phyloP scores from a whole-genome alignment of 768 basidiomycete species.

The Cubamyces sp. region DNA sequence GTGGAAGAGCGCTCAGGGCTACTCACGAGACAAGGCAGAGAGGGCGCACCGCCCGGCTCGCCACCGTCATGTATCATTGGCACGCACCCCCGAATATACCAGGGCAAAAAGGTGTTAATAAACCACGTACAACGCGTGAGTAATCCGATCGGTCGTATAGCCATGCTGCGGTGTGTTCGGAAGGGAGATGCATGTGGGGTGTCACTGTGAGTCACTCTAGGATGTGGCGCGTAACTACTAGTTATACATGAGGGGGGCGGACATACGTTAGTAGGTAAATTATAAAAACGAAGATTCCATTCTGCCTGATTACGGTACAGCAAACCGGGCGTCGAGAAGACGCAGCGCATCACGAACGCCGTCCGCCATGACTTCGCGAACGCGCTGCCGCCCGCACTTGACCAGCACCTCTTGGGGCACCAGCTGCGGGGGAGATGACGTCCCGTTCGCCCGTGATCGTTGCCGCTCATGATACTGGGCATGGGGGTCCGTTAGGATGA shows the following conservation, averaged over 20 bases:
- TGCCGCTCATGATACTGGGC: conserved; percentile 54
- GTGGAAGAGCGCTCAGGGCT: conserved; percentile 39
- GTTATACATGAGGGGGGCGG: conserved; percentile 11
- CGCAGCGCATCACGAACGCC: conserved; percentile 77
- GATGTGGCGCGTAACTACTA: conserved; percentile 8
- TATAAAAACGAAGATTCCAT: conserved; percentile 18
- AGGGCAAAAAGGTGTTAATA: conserved; percentile 13
- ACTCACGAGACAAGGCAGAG: background rate
- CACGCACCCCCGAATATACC: conserved; percentile 16
- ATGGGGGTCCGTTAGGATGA: conserved; percentile 58
- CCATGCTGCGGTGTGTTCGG: background rate
- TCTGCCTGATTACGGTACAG: conserved; percentile 18
- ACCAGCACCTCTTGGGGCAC: conserved; percentile 65
- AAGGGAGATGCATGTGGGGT: background rate
- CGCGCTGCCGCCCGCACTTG: conserved; percentile 59
- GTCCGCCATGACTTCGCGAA: conserved; percentile 72
- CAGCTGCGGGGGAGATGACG: conserved; percentile 51
- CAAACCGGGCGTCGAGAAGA: conserved; percentile 59
- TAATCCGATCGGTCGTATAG: background rate
- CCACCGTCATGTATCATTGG: conserved; percentile 8
- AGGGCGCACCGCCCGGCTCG: background rate
- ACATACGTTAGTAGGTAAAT: conserved; percentile 20
- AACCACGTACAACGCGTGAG: background rate
- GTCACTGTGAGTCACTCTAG: conserved; percentile 6
- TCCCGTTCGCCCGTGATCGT: conserved; percentile 33